Evolutionary conservation across 495 filamentous ascomycete genomes (phyloP), one percentile per base, ranked within the genome.

Genomic region (Letharia columbiana): DNA sequence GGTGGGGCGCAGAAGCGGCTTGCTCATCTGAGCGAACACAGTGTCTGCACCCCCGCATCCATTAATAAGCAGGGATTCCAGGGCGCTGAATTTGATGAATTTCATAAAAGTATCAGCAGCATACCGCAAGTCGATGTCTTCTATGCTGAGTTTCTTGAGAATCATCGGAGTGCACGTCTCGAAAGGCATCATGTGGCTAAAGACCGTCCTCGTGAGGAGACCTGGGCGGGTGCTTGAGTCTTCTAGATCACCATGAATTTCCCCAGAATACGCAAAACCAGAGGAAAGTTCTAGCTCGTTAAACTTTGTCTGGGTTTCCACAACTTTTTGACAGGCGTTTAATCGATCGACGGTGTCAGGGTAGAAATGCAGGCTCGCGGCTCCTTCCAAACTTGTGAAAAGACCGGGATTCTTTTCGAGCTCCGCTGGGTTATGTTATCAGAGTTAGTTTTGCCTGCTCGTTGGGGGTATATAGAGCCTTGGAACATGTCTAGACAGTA

Each of bases 251-350:
- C 66, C 45, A 37, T 47, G 56, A 33, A 45, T 54, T 28, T 42
- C 31, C 13, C 42, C 63, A 3, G 47, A 31, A 12, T 61, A 66
- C 9, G 47, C 20, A 63, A 45, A 61, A 41, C 63, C 67, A n/a
- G 62, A 57, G 41, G 62, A 57, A 12, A 65, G 35, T 11, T 65
- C 50, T 28, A 68, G 57, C 58, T 67, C 52, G 45, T n/a, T 63
- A n/a, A 67, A 44, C 4, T 59, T 63, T 9, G 65, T 60, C 44
- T 67, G 59, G 20, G 65, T 40, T n/a, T 67, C 58, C 17, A 63
- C n/a, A 11, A 67, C n/a, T 39, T 67, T 67, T 41, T 67, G 65
- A 58, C 65, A 67, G 23, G 65, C 65, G 23, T 63, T 49, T 49
- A 67, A n/a, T 33, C 65, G 65, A 59, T 67, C 65, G 18, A 67